These are phyloP conservation scores for Phytophthora tubulina DNA, from an alignment of 352 stramenopile genomes.

Conservation along the genomic window DNA sequence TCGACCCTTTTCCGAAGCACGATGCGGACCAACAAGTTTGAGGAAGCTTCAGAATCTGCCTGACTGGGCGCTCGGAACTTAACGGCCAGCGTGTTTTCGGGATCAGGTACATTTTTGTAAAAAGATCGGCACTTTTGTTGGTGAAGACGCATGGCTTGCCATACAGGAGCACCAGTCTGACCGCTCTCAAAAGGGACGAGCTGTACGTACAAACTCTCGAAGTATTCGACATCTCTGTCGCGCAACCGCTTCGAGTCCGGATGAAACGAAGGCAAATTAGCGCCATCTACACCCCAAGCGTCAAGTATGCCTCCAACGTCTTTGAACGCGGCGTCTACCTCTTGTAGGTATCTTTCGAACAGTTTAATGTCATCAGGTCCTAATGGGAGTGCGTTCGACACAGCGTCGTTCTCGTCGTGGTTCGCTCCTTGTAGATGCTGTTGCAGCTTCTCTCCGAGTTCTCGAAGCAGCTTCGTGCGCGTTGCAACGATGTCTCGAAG, in stretches of 20 bases:
- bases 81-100: slow-evolving; percentile 35
- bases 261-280: background rate
- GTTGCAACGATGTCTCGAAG: slow-evolving; percentile 17
- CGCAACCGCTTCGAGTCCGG: background rate
- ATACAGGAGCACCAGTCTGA: slow-evolving; percentile 25
- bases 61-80: slow-evolving; percentile 34
- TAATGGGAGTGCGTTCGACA: background rate
- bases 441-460: slow-evolving; percentile 19
- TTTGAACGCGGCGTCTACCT: slow-evolving; percentile 18
- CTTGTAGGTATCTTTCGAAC: slow-evolving; percentile 30
- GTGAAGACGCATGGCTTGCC: slow-evolving; percentile 24
- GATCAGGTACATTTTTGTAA: slow-evolving; percentile 19
- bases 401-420: background rate
- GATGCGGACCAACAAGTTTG: slow-evolving; percentile 13
- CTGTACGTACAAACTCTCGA: slow-evolving; percentile 13
- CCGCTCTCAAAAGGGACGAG: slow-evolving; percentile 27
- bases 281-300: slow-evolving; percentile 9
- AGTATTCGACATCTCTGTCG: slow-evolving; percentile 4
- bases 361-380: slow-evolving; percentile 12
- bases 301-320: slow-evolving; percentile 17
- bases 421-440: background rate
- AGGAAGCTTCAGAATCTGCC: background rate
- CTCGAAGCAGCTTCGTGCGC: slow-evolving; percentile 15
- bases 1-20: slow-evolving; percentile 41
- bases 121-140: slow-evolving; percentile 17